These are phyloP conservation scores for Immersiporthe knoxdaviesiana DNA, from an alignment of 2,329 filamentous ascomycete species.

Conservation along the genomic window DNA sequence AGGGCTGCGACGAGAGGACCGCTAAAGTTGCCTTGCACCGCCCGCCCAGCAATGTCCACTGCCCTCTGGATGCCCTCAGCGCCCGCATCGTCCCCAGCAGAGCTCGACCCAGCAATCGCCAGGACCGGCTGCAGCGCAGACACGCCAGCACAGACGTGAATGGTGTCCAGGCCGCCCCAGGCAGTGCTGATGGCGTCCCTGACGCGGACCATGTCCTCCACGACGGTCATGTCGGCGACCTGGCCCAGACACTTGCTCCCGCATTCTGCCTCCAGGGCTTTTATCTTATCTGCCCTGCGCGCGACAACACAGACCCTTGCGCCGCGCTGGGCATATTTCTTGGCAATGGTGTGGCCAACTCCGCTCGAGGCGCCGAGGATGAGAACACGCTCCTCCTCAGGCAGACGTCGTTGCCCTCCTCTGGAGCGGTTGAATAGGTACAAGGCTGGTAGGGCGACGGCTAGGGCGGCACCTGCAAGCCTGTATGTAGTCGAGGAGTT, in stretches of 20 bases:
- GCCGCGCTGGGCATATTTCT: conserved; percentile 37
- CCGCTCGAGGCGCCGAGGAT: conserved; percentile 41
- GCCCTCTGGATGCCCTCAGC: conserved; percentile 34
- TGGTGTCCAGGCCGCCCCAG: conserved; percentile 39
- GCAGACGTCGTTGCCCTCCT: conserved; percentile 7
- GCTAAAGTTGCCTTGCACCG: conserved; percentile 38
- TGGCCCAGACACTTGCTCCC: conserved; percentile 35
- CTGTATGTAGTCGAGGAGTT: neutral
- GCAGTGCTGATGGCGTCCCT: conserved; percentile 33
- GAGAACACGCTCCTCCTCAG: conserved; percentile 37
- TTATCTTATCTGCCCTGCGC: conserved; percentile 35
- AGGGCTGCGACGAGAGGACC: conserved; percentile 37
- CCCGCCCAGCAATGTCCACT: conserved; percentile 33
- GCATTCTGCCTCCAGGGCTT: conserved; percentile 35
- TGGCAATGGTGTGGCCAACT: conserved; percentile 37
- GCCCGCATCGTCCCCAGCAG: conserved; percentile 32
- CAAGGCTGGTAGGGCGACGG: conserved; percentile 18
- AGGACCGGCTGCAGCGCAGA: conserved; percentile 41
- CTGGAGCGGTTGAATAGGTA: conserved; percentile 6
- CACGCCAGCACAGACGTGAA: conserved; percentile 40
- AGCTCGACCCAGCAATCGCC: conserved; percentile 33
- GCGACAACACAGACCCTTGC: conserved; percentile 39
- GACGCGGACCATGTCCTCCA: conserved; percentile 36
- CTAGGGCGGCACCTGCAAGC: conserved; percentile 13
- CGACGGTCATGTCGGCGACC: conserved; percentile 36